phyloP scores from a whole-genome alignment of 305 asterid species.

The Stenogyne calaminthoides region DNA sequence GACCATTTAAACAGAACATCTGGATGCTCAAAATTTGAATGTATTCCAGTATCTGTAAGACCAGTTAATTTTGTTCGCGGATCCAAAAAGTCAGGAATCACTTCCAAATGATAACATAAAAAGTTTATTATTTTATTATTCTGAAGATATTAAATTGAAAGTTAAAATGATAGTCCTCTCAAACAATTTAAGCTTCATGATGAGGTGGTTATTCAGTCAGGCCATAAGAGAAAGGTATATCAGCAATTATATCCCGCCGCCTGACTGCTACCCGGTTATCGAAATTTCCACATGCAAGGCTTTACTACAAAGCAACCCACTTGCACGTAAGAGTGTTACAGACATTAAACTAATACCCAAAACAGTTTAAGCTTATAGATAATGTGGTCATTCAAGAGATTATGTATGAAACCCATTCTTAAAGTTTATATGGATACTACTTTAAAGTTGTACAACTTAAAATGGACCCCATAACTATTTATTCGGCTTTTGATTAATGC shows the following conservation, averaged over 20 bases:
- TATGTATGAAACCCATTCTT: slow-evolving; percentile 4
- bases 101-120: not conserved
- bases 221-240: not conserved
- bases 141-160: not conserved
- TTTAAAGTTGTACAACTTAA: slow-evolving; percentile 5
- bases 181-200: not conserved
- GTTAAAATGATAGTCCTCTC: not conserved
- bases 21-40: slow-evolving; percentile 11
- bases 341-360: not conserved
- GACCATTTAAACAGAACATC: slow-evolving; percentile 14
- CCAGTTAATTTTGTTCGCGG: slow-evolving; percentile 11
- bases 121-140: not conserved
- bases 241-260: not conserved
- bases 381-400: not conserved
- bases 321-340: not conserved
- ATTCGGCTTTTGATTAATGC: not conserved
- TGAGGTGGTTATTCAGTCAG: not conserved
- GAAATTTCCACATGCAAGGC: not conserved
- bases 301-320: not conserved
- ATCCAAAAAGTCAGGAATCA: not conserved
- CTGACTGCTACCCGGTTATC: not conserved
- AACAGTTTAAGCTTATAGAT: not conserved
- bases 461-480: not conserved
- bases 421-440: slow-evolving; percentile 7
- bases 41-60: slow-evolving; percentile 19